A percentile compares a stretch with the other conserved stretches of the same genome.
phyloP scores from a whole-genome alignment of 1,284 basidiomycete species.

The Naganishia liquefaciens region DNA sequence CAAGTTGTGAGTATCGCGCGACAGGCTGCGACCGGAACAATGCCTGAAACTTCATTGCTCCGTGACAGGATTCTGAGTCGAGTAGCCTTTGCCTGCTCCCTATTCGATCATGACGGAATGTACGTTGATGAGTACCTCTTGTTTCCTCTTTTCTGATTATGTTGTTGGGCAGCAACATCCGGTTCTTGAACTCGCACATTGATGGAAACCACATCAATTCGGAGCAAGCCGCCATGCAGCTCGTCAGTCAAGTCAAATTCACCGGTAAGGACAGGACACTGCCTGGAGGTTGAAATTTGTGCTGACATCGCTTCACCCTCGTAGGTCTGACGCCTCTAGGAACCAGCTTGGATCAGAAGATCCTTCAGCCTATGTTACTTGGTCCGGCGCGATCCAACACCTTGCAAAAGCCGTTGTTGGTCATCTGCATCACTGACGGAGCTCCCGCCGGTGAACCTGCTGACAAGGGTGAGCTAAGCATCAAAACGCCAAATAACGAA shows the following conservation, averaged over 20 bases:
- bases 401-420: slow-evolving; percentile 56
- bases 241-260: slow-evolving; percentile 55
- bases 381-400: slow-evolving; percentile 48
- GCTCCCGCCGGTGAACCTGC: slow-evolving; percentile 29
- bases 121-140: background rate
- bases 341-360: slow-evolving; percentile 54
- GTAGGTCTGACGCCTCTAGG: slow-evolving; percentile 53
- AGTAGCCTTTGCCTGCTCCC: slow-evolving; percentile 28
- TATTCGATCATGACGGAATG: slow-evolving; percentile 57
- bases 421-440: slow-evolving; percentile 55
- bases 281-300: background rate
- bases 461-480: slow-evolving; percentile 16
- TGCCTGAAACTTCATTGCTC: background rate
- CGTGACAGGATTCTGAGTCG: slow-evolving; percentile 26
- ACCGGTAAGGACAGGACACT: slow-evolving; percentile 36
- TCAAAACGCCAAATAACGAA: no score
- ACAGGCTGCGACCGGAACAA: background rate
- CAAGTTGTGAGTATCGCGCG: slow-evolving; percentile 18
- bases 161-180: slow-evolving; percentile 34
- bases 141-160: background rate
- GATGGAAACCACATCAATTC: slow-evolving; percentile 55
- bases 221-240: slow-evolving; percentile 51
- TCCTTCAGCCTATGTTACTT: slow-evolving; percentile 56
- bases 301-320: background rate
- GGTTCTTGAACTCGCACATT: slow-evolving; percentile 56